These are phyloP conservation scores for Aureobasidium leucospermi DNA, from an alignment of 2,329 filamentous ascomycete species.

Conservation along the genomic window DNA sequence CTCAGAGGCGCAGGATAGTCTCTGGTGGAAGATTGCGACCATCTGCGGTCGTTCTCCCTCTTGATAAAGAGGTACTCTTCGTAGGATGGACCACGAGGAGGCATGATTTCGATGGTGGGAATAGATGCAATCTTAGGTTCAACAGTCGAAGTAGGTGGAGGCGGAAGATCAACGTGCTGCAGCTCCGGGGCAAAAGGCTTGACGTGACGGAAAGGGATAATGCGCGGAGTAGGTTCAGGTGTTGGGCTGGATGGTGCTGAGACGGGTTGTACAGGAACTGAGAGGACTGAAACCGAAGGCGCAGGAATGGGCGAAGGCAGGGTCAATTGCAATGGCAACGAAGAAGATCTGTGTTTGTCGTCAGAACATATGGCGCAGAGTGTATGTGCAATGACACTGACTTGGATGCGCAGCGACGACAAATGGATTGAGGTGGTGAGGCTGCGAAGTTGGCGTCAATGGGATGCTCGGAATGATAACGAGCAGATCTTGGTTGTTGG, in stretches of 20 bases:
- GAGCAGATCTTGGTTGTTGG: conserved; percentile 13
- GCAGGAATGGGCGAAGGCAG: neutral
- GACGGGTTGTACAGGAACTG: neutral
- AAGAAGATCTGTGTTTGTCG: neutral
- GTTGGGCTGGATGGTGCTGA: neutral
- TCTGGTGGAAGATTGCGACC: neutral
- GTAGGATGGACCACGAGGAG: neutral
- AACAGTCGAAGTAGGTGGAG: neutral
- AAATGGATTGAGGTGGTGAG: neutral
- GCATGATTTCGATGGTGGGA: neutral
- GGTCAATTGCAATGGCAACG: neutral
- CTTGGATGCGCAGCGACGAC: neutral
- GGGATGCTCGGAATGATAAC: conserved; percentile 13
- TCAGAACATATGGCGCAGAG: too few species aligned
- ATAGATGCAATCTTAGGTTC: neutral
- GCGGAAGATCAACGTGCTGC: neutral
- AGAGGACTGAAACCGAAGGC: neutral
- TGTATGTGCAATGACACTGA: neutral
- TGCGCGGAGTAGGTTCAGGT: neutral
- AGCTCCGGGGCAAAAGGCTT: neutral
- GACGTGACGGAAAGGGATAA: neutral
- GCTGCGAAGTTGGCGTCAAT: neutral
- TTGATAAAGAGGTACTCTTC: neutral
- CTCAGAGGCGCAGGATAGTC: neutral
- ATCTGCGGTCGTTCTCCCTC: neutral